These are phyloP conservation scores for Tephrocybe rancida DNA, from an alignment of 768 basidiomycete species.

Conservation along the genomic window DNA sequence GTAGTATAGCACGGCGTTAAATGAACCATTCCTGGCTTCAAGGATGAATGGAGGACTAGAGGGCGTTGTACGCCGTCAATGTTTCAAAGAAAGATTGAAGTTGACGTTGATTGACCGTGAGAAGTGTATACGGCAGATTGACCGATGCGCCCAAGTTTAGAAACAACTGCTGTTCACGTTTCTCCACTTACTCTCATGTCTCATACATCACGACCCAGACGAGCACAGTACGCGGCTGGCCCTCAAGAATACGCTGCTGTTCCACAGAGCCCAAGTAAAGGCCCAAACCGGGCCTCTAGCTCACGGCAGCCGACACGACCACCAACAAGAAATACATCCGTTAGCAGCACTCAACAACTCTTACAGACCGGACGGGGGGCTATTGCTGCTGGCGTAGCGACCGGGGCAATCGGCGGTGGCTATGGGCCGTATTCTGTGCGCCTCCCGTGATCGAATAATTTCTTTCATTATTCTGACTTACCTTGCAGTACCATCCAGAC, in stretches of 20 bases:
- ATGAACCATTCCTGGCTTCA: no score
- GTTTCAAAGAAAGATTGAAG: background rate
- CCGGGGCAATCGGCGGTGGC: slow-evolving; percentile 73
- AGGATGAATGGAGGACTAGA: background rate
- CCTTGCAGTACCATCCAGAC: slow-evolving; percentile 58
- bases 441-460: slow-evolving; percentile 11
- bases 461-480: slow-evolving; percentile 10
- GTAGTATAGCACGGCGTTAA: no score
- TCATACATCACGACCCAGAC: slow-evolving; percentile 36
- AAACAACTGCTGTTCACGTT: slow-evolving; percentile 13
- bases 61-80: background rate
- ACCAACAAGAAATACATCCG: slow-evolving; percentile 23
- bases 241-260: slow-evolving; percentile 67
- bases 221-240: slow-evolving; percentile 41
- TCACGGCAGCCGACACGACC: slow-evolving; percentile 23
- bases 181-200: slow-evolving; percentile 34
- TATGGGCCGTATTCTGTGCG: slow-evolving; percentile 90
- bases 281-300: slow-evolving; percentile 15
- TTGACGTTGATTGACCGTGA: slow-evolving; percentile 12
- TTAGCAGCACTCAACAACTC: slow-evolving; percentile 30
- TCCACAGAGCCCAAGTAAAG: slow-evolving; percentile 59
- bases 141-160: slow-evolving; percentile 11
- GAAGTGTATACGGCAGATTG: slow-evolving; percentile 1
- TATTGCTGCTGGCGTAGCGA: slow-evolving; percentile 79
- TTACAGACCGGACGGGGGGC: slow-evolving; percentile 47